Evolutionary conservation across 208 protist genomes (phyloP).

Genomic region (Trypanosoma avium): DNA sequence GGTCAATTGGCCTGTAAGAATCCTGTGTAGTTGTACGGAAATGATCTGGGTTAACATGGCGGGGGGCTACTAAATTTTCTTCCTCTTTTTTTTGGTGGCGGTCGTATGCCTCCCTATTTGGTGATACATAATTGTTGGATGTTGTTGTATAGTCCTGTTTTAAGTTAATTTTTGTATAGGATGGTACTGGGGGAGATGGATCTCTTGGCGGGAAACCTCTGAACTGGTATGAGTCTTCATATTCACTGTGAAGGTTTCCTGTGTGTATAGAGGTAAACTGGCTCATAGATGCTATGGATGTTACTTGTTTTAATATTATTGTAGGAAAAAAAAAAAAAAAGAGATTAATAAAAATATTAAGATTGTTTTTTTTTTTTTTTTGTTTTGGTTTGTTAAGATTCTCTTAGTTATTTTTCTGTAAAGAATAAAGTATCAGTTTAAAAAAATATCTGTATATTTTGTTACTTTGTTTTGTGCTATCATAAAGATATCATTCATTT

Average conservation of each 20-base stretch:
- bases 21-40: conserved; percentile 23
- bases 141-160: not conserved
- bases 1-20: conserved; percentile 27
- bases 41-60: conserved; percentile 17
- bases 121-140: too few relatives aligned
- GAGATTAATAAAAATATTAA: too few relatives aligned
- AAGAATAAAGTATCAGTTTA: too few relatives aligned
- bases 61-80: not conserved
- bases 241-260: conserved; percentile 12
- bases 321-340: too few relatives aligned
- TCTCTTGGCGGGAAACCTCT: conserved; percentile 22
- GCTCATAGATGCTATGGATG: not conserved
- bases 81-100: not conserved
- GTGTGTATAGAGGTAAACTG: not conserved
- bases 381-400: not conserved
- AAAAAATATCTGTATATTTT: too few relatives aligned
- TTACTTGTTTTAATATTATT: too few relatives aligned
- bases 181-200: too few relatives aligned
- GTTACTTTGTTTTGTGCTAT: too few relatives aligned
- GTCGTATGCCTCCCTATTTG: too few relatives aligned
- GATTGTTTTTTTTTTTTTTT: not conserved
- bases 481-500: too few relatives aligned
- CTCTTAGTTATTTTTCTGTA: too few relatives aligned
- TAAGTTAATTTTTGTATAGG: conserved; percentile 7
- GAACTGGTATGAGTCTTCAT: conserved; percentile 40